Evolutionary conservation across 2,329 filamentous ascomycete species (phyloP).

Genomic region (Metarhizium brunneum): DNA sequence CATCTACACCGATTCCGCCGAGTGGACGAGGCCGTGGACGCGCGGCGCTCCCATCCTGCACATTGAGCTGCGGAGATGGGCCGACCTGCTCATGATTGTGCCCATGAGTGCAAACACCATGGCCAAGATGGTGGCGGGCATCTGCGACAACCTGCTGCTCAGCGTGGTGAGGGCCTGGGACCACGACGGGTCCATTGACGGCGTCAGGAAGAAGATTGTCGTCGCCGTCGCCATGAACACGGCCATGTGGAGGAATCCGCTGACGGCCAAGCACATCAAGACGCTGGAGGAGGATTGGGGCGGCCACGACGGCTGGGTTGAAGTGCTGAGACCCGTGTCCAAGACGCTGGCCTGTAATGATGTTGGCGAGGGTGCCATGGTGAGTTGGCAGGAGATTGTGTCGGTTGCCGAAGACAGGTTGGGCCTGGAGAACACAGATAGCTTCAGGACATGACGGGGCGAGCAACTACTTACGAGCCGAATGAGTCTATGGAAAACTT

Average conservation of each 20-base stretch:
- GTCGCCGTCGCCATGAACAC: constrained; percentile 83
- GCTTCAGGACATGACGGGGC: background rate
- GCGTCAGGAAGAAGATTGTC: constrained; percentile 51
- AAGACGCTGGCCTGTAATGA: constrained; percentile 83
- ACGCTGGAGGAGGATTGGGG: constrained; percentile 71
- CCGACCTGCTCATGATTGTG: constrained; percentile 69
- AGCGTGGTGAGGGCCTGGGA: constrained; percentile 83
- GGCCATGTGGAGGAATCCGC: constrained; percentile 80
- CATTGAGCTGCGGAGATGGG: constrained; percentile 75
- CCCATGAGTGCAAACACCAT: constrained; percentile 78
- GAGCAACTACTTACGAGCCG: too few relatives aligned
- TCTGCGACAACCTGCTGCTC: constrained; percentile 69
- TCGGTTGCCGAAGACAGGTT: constrained; percentile 47
- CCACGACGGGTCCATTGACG: constrained; percentile 52
- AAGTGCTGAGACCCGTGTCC: constrained; percentile 62
- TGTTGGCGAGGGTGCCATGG: constrained; percentile 74
- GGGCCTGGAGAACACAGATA: constrained; percentile 8
- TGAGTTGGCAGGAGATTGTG: constrained; percentile 70
- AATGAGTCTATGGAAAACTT: too few relatives aligned
- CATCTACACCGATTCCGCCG: constrained; percentile 75
- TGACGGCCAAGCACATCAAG: constrained; percentile 64
- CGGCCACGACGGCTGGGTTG: constrained; percentile 38
- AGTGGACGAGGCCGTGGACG: constrained; percentile 73
- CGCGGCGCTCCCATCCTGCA: constrained; percentile 76
- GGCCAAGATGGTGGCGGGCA: constrained; percentile 71